phyloP scores from a whole-genome alignment of 345 rosid genomes.

The Salix koriyanagi region DNA sequence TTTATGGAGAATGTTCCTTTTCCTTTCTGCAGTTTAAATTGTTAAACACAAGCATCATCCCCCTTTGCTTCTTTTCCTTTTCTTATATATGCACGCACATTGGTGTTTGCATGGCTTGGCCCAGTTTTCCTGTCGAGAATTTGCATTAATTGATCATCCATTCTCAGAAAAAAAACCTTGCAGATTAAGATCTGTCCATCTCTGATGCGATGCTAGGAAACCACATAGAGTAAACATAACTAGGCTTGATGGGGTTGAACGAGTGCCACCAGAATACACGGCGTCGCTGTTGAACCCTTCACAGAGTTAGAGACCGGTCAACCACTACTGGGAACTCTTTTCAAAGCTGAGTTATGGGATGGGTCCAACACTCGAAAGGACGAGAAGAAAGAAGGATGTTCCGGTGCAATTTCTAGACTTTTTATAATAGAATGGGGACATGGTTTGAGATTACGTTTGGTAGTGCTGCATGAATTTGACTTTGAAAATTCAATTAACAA shows the following conservation, averaged over 20 bases:
- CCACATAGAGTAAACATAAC: not conserved
- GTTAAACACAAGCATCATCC: not conserved
- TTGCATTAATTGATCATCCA: not conserved
- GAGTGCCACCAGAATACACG: not conserved
- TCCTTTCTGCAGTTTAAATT: not conserved
- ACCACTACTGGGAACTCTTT: not conserved
- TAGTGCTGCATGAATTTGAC: constrained; percentile 3
- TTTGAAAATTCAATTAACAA: constrained; percentile 5
- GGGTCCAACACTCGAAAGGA: not conserved
- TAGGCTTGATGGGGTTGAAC: not conserved
- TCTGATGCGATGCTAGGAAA: not conserved
- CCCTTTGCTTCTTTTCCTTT: not conserved
- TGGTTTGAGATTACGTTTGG: not conserved
- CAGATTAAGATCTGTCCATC: not conserved
- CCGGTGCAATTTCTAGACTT: not conserved
- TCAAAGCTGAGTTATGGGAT: not conserved
- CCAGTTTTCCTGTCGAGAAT: not conserved
- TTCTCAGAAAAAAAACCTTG: not conserved
- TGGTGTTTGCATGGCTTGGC: not conserved
- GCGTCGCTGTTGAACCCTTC: not conserved
- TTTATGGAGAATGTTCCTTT: not conserved
- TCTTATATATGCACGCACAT: too few relatives aligned
- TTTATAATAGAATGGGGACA: not conserved
- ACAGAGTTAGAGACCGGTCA: not conserved
- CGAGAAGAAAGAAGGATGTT: not conserved